Base-by-base conservation (phyloP, 345 rosid genomes). In the Boechera stricta region DNA sequence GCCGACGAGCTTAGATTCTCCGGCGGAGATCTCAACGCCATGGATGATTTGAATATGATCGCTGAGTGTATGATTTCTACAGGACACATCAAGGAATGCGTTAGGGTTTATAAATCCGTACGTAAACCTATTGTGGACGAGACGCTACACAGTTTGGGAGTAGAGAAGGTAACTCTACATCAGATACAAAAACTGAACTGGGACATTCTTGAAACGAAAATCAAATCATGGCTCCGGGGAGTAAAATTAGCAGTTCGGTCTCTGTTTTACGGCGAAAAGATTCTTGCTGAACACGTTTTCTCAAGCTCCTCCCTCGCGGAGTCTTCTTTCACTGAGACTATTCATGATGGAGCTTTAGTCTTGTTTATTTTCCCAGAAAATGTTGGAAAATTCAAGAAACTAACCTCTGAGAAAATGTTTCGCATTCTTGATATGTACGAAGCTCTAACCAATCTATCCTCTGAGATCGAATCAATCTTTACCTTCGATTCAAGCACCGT, bases 51-150 rank as follows among this genome's bases (percentile, higher is more conserved):
- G 63, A 86, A 78, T 64, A 80, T 85, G 52, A 89, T 94, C 2
- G 96, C 96, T 0, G 97, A 94, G 42, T 90, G 98, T 68, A 94
- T 94, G 98, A 87, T 94, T 31, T 66, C 81, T 4, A 71, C 90
- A 2, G 98, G 98, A 9, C 91, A 88, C 51, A 82, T 83, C 10
- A 86, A 86, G 66, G 98, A 94, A 74, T 94, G 97, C 71, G 54
- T 88, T n/a, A 59, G 51, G 35, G 79, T 84, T 1, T 94, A 94
- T 82, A 82, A 70, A 49, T 48, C 79, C 7, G 82, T 86, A 59
- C 81, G 98, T 26, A 90, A 85, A 77, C 88, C 96, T 15, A 83
- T 87, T 1, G 84, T 91, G 12, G 90, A 89, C 53, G 97, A 91
- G 81, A 87, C 86, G 12, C 55, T 94, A 28, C 85, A 85, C 58